Base-by-base conservation (phyloP, 2,329 filamentous ascomycete species). In the Epicoccum sorghinum region DNA sequence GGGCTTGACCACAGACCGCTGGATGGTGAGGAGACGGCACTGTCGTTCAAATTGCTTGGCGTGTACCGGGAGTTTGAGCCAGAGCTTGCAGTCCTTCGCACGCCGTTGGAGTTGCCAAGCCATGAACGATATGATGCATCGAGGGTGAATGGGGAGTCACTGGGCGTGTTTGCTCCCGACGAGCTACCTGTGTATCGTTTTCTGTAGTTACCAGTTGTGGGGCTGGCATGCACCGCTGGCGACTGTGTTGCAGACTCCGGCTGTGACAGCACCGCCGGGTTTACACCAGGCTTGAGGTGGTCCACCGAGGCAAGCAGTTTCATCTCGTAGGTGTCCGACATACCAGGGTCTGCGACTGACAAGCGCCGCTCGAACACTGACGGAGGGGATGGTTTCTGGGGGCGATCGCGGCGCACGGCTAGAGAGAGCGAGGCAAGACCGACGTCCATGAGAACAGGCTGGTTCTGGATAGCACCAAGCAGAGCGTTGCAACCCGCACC, bases 401-500 rank as follows among this genome's bases (percentile, higher is more conserved):
- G 67, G 9, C 55, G 58, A 4, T 68, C 64, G 52, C 69, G 62
- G 14, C 62, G 64, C 2, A 72, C 68, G 9, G 93, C 93, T 87
- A 97, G 89, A 1, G 93, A 97, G 43, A 99, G 81, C 3, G 93
- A 96, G 0, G 93, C 90, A 77, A 96, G 90, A 25, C 88, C 89
- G 13, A 98, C 89, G 69, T 98, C 93, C 67, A 96, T 86, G 12
- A 99, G 82, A 0, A 96, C 92, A 0, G 95, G 93, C 67, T 96
- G 90, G 56, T 93, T 90, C 0, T 93, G 96, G 60, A 99, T 84
- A 24, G 92, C 92, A 10, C 93, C 92, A 58, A 99, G 93, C 39
- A 99, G 77, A 2, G 95, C 95, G 77, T 99, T 99, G 76, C 93
- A 96, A 35, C 95, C 95, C 12, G 95, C 95, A 23, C 93, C 93